Base-by-base conservation (phyloP, 192 early-diverging fungal species). In the Rhizoclosmatium globosum region DNA sequence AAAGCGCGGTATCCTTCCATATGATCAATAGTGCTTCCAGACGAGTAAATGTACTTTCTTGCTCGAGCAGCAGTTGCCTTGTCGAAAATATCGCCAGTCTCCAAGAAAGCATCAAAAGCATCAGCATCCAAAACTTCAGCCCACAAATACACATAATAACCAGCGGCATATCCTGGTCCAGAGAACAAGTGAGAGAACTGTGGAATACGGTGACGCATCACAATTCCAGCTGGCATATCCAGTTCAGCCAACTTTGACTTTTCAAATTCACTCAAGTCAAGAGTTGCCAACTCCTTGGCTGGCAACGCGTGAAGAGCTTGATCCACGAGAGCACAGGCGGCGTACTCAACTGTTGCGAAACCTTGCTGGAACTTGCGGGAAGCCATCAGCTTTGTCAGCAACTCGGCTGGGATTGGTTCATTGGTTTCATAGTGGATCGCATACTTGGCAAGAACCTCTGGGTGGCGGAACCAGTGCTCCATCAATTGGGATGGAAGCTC, bases 401-500 rank as follows among this genome's bases (percentile, higher is more conserved):
- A 21, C 57, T 77, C 69, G n/a, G 58, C 76, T 1, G 91, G 90
- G 3, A 93, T 67, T 15, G 89, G 87, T 31, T 85, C 84, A 4
- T 85, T 84, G 0, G 91, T 94, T 64, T 87, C 83, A 82, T 91
- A 84, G 62, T 94, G 88, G 23, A 86, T 88, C 0, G 93, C 92
- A 79, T 95, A 92, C 1, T 91, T 83, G 42, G 88, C 77, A 1
- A 94, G 83, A 4, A 93, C 93, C 19, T 88, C 80, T 1, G 93
- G 93, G 19, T 93, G 91, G 4, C 86, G 85, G 2, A 94, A 88
- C 80, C 95, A 95, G 47, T 92, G 91, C 80, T 96, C 94, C 94
- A 95, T 94, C 58, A 96, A 81, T 64, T 95, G 93, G 4, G 94
- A 95, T 1, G 95, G 95, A 64, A 96, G 79, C 79, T 96, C 95